Conservation (phyloP, 257 asterid genomes). For the Anisodus acutangulus region DNA sequence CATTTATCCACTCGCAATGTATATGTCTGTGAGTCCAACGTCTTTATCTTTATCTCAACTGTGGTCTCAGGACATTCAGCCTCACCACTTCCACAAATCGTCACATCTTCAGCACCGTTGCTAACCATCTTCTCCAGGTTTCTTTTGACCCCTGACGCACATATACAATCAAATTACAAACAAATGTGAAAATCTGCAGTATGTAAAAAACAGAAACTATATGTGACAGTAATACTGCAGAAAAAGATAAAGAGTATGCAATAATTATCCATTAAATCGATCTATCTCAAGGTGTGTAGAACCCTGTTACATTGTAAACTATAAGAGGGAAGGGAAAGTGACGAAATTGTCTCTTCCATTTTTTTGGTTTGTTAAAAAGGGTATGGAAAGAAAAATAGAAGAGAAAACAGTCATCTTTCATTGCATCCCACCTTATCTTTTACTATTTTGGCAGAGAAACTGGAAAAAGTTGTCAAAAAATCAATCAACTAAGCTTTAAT, state of each 20-base stretch:
- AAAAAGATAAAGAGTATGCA: neutral
- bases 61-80: conserved; percentile 75
- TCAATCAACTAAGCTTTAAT: neutral
- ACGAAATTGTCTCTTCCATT: conserved; percentile 17
- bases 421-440: neutral
- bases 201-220: neutral
- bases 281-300: neutral
- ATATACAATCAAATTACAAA: conserved; percentile 5
- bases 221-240: neutral
- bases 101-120: conserved; percentile 47
- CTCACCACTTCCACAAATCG: conserved; percentile 46
- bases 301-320: neutral
- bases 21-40: conserved; percentile 81
- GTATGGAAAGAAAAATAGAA: conserved; percentile 9
- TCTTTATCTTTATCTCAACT: conserved; percentile 93
- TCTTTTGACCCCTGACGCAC: conserved; percentile 1
- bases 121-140: conserved; percentile 57
- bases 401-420: conserved; percentile 11
- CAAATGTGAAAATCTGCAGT: neutral
- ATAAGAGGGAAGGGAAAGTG: conserved; percentile 13
- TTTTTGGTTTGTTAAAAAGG: neutral
- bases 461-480: conserved; percentile 14
- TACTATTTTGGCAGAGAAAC: conserved; percentile 3
- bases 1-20: conserved; percentile 86
- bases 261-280: neutral